phyloP scores from a whole-genome alignment of 805 yeast species.

The Dipodascopsis tothii region DNA sequence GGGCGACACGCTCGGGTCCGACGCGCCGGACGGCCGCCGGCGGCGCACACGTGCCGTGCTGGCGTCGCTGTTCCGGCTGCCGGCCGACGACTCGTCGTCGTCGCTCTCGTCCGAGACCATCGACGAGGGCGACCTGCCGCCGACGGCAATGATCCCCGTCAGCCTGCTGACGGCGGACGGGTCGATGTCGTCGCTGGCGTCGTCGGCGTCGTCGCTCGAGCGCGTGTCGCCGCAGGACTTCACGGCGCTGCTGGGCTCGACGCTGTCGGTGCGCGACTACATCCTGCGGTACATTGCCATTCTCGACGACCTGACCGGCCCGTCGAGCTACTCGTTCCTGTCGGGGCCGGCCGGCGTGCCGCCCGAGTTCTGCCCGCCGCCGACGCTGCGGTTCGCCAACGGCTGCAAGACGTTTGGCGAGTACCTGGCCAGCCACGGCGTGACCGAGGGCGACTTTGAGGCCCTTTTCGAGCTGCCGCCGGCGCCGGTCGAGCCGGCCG shows the following conservation, averaged over 20 bases:
- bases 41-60: too few species aligned
- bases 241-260: neutral
- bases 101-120: neutral
- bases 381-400: conserved; percentile 6
- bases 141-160: neutral
- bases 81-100: too few species aligned
- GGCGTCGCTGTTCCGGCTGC: too few species aligned
- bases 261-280: neutral
- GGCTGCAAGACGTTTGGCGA: conserved; percentile 17
- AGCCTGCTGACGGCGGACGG: neutral
- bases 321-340: neutral
- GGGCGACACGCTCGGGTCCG: too few species aligned
- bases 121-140: neutral
- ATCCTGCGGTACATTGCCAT: neutral
- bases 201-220: neutral
- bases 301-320: neutral
- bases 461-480: too few species aligned
- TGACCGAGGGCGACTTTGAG: neutral
- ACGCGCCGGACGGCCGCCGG: too few species aligned
- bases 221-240: neutral
- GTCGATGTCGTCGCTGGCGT: too few species aligned
- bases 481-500: too few species aligned
- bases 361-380: conserved; percentile 12
- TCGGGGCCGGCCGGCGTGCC: neutral
- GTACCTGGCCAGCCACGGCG: conserved; percentile 2